phyloP scores from a whole-genome alignment of 768 basidiomycete species.

The Gymnopilus dilepis region DNA sequence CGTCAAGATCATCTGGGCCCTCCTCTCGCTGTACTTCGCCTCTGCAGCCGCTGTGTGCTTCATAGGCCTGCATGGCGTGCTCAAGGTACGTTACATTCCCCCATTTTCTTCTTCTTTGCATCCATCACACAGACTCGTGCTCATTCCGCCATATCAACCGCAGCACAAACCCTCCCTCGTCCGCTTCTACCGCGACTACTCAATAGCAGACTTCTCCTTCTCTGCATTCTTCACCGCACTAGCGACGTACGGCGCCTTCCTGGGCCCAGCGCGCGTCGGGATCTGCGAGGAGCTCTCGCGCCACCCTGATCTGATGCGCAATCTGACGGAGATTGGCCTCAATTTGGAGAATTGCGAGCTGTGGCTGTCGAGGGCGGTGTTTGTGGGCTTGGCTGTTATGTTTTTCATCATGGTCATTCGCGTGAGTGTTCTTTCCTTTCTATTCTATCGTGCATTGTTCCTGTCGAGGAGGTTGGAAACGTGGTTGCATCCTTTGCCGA shows the following conservation, averaged over 20 bases:
- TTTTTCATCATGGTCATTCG: conserved; percentile 67
- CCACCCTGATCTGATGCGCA: conserved; percentile 76
- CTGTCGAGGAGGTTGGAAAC: no score
- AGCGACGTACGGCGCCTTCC: conserved; percentile 65
- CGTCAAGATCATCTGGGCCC: conserved; percentile 59
- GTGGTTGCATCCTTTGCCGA: not conserved
- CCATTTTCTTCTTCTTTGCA: not conserved
- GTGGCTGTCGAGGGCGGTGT: conserved; percentile 72
- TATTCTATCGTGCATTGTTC: not conserved
- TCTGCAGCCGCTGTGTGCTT: conserved; percentile 67
- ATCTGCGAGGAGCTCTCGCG: conserved; percentile 78
- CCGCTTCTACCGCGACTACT: conserved; percentile 82
- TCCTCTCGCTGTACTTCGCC: conserved; percentile 70
- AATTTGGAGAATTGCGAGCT: conserved; percentile 82
- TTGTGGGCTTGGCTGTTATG: conserved; percentile 62
- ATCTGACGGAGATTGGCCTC: conserved; percentile 72
- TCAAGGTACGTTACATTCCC: conserved; percentile 51
- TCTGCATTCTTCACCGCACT: conserved; percentile 61
- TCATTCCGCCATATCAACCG: not conserved
- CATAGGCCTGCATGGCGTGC: conserved; percentile 70
- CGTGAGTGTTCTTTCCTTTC: conserved; percentile 47
- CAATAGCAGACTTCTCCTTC: conserved; percentile 79
- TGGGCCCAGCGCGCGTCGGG: conserved; percentile 55
- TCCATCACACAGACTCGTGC: no score
- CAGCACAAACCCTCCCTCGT: conserved; percentile 70